These are phyloP conservation scores for Fusarium nanum DNA, from an alignment of 2,329 filamentous ascomycete genomes.

Conservation along the genomic window DNA sequence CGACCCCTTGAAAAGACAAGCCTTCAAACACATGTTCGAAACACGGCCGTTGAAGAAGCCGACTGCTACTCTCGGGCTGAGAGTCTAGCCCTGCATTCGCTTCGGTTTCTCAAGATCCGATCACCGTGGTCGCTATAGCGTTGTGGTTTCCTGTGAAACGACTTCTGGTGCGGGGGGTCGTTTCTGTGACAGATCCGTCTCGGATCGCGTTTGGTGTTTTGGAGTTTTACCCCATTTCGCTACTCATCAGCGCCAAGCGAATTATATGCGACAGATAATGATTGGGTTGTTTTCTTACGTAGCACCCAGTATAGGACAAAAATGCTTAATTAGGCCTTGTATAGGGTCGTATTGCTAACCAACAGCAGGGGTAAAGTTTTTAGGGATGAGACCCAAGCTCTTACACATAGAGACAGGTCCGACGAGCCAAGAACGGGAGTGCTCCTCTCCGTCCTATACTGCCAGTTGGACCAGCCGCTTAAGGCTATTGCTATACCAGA, in stretches of 20 bases:
- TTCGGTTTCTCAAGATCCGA: constrained; percentile 40
- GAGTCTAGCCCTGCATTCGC: constrained; percentile 7
- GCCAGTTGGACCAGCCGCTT: background rate
- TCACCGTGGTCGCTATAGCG: constrained; percentile 18
- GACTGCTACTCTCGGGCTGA: constrained; percentile 1
- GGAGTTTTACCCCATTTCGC: constrained; percentile 26
- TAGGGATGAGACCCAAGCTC: constrained; percentile 35
- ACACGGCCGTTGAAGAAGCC: constrained; percentile 39
- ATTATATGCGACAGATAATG: constrained; percentile 14
- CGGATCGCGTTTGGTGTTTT: constrained; percentile 49
- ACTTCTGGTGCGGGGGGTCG: constrained; percentile 32
- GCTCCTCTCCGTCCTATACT: constrained; percentile 20
- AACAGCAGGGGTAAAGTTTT: constrained; percentile 3
- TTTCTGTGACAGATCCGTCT: constrained; percentile 53
- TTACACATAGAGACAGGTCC: constrained; percentile 28
- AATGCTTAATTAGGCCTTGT: constrained; percentile 15
- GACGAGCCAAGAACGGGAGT: constrained; percentile 38
- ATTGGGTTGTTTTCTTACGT: constrained; percentile 9
- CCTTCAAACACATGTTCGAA: constrained; percentile 37
- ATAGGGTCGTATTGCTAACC: constrained; percentile 23
- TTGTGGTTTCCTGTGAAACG: constrained; percentile 28
- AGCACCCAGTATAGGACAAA: constrained; percentile 29
- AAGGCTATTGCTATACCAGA: background rate
- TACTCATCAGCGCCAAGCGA: constrained; percentile 19
- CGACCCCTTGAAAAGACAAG: constrained; percentile 21